Evolutionary conservation across 1,284 basidiomycete genomes (phyloP).

Genomic region (Irpex rosettiformis): DNA sequence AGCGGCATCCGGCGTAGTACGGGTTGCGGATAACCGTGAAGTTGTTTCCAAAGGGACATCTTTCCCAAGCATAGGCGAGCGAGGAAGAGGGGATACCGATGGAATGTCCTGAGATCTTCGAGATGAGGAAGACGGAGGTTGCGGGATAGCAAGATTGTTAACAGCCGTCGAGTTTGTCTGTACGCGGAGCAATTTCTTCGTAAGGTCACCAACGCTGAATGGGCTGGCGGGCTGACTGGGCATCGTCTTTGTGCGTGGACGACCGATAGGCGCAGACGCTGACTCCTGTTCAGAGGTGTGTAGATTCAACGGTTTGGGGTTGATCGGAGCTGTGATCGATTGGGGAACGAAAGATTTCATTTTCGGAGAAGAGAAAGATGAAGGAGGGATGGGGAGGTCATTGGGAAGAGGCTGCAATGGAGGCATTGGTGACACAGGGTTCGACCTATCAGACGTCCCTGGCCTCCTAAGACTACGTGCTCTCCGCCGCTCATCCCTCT

Average conservation of each 20-base stretch:
- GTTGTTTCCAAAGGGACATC: neutral
- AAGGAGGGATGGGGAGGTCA: neutral
- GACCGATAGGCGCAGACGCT: conserved; percentile 30
- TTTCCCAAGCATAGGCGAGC: conserved; percentile 17
- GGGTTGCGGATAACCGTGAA: neutral
- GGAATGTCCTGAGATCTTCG: conserved; percentile 16
- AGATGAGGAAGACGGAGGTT: conserved; percentile 5
- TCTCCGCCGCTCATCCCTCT: conserved; percentile 54
- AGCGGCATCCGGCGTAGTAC: conserved; percentile 21
- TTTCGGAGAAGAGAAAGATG: neutral
- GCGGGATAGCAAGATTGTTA: conserved; percentile 10
- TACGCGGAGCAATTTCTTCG: conserved; percentile 51
- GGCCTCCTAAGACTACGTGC: conserved; percentile 37
- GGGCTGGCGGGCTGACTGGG: conserved; percentile 37
- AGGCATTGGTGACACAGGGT: neutral
- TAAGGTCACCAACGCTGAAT: conserved; percentile 56
- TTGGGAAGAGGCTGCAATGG: neutral
- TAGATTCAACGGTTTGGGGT: neutral
- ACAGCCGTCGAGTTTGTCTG: conserved; percentile 27
- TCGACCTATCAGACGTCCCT: neutral
- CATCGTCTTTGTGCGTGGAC: conserved; percentile 45
- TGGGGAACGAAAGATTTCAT: neutral
- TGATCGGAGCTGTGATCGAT: neutral
- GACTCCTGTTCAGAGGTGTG: conserved; percentile 29
- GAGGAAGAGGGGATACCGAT: conserved; percentile 22